Evolutionary conservation across 129 eudicot species (phyloP).

Genomic region (Calendula officinalis): DNA sequence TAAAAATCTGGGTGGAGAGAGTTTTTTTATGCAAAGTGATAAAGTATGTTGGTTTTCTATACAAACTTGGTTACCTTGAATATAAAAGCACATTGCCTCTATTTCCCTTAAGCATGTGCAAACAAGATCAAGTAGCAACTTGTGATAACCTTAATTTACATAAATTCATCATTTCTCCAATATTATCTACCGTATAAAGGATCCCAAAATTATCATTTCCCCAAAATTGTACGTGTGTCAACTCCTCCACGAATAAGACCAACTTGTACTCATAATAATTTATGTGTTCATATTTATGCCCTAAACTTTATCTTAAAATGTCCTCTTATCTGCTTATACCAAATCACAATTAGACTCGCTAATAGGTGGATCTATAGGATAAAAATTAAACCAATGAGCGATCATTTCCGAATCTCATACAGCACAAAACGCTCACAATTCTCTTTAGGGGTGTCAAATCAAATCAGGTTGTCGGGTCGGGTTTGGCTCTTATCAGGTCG

Average conservation of each 20-base stretch:
- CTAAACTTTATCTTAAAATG: constrained; percentile 15
- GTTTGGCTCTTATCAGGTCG: too few species aligned
- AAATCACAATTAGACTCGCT: constrained; percentile 4
- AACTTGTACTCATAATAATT: constrained; percentile 2
- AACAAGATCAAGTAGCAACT: constrained; percentile 16
- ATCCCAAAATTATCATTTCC: too few species aligned
- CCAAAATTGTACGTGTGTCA: constrained; percentile 8
- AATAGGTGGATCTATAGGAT: constrained; percentile 3
- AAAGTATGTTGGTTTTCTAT: too few species aligned
- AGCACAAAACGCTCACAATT: not conserved
- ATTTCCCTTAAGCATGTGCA: not conserved
- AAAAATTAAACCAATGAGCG: constrained; percentile 2
- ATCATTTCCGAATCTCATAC: constrained; percentile 5
- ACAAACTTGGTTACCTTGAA: too few species aligned
- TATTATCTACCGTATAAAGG: constrained; percentile 15
- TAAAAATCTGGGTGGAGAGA: too few species aligned
- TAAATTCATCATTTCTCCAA: constrained; percentile 19
- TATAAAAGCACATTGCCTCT: not conserved
- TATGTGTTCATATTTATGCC: constrained; percentile 17
- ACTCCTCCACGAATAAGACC: constrained; percentile 7
- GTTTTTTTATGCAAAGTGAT: too few species aligned
- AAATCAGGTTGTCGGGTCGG: too few species aligned
- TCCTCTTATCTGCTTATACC: constrained; percentile 12
- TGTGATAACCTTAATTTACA: constrained; percentile 13
- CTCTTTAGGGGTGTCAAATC: too few species aligned